Evolutionary conservation across 768 basidiomycete genomes (phyloP).

Genomic region (Baorangia bicolor): DNA sequence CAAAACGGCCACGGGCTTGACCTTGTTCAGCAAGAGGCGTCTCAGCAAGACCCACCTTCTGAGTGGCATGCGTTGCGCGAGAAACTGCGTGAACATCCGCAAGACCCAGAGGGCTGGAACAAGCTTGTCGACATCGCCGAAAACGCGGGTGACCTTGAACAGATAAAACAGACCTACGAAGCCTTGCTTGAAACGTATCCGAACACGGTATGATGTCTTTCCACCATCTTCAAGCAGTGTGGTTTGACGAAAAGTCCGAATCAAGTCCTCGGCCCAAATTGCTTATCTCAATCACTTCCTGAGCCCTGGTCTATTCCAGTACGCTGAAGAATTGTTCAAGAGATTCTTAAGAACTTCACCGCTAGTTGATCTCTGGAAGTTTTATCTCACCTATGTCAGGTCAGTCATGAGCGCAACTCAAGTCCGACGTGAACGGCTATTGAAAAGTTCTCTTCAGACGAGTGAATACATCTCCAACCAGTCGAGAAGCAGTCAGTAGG

Average conservation of each 20-base stretch:
- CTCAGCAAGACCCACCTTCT: slow-evolving; percentile 42
- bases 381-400: slow-evolving; percentile 93
- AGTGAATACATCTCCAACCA: slow-evolving; percentile 61
- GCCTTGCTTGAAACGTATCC: slow-evolving; percentile 83
- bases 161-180: slow-evolving; percentile 80
- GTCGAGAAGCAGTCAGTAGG: slow-evolving; percentile 76
- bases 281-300: slow-evolving; percentile 79
- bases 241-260: slow-evolving; percentile 24
- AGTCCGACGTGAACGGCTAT: slow-evolving; percentile 4
- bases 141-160: slow-evolving; percentile 71
- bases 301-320: slow-evolving; percentile 61
- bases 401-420: slow-evolving; percentile 38
- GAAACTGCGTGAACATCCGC: slow-evolving; percentile 63
- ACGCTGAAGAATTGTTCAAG: slow-evolving; percentile 88
- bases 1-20: slow-evolving; percentile 31
- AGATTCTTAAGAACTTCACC: slow-evolving; percentile 83
- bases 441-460: slow-evolving; percentile 45
- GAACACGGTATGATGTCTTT: slow-evolving; percentile 72
- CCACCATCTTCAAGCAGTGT: slow-evolving; percentile 24
- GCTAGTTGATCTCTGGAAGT: slow-evolving; percentile 88
- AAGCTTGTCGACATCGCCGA: slow-evolving; percentile 77
- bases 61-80: slow-evolving; percentile 67
- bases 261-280: slow-evolving; percentile 79
- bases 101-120: slow-evolving; percentile 79
- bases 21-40: slow-evolving; percentile 20